Percentiles rank a stretch among this genome's conserved stretches.
Evolutionary conservation across 805 yeast genomes (phyloP).

Genomic region (Clavispora fructus): DNA sequence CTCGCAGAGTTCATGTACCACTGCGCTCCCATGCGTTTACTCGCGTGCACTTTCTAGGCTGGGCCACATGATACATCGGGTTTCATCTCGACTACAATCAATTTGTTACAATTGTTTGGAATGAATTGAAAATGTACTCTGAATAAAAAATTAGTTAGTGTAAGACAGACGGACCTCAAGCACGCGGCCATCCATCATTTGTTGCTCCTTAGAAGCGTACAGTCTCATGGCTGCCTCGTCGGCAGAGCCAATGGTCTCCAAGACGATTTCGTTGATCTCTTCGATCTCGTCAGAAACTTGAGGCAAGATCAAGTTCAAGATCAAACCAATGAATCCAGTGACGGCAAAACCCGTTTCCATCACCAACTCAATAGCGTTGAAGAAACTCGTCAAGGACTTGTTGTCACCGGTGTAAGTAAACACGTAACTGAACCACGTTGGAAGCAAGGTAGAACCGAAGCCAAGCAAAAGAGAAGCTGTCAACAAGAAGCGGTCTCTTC

Average conservation of each 20-base stretch:
- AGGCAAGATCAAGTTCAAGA: slow-evolving; percentile 15
- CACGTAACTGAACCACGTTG: slow-evolving; percentile 12
- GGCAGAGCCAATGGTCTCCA: slow-evolving; percentile 16
- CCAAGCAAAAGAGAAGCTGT: slow-evolving; percentile 16
- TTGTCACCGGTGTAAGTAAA: slow-evolving; percentile 13
- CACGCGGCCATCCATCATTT: neutral
- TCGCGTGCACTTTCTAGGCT: too few species aligned
- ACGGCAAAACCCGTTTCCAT: slow-evolving; percentile 16
- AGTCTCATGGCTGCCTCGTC: slow-evolving; percentile 12
- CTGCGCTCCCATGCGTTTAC: too few species aligned
- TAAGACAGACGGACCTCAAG: neutral
- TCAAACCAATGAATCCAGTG: slow-evolving; percentile 14
- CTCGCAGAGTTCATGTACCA: too few species aligned
- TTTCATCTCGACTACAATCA: too few species aligned
- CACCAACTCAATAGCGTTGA: slow-evolving; percentile 15
- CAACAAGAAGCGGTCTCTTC: slow-evolving; percentile 16
- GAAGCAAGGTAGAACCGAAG: slow-evolving; percentile 14
- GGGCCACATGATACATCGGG: too few species aligned
- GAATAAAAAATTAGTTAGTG: neutral
- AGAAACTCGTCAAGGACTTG: slow-evolving; percentile 11
- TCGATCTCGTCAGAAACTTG: slow-evolving; percentile 14
- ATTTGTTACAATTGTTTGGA: neutral
- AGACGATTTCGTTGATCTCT: slow-evolving; percentile 15
- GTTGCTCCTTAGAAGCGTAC: slow-evolving; percentile 12
- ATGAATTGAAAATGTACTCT: neutral